Percentiles rank a stretch among this genome's conserved stretches.
These are phyloP conservation scores for Turnera subulata DNA, from an alignment of 345 rosid species.

Conservation along the genomic window DNA sequence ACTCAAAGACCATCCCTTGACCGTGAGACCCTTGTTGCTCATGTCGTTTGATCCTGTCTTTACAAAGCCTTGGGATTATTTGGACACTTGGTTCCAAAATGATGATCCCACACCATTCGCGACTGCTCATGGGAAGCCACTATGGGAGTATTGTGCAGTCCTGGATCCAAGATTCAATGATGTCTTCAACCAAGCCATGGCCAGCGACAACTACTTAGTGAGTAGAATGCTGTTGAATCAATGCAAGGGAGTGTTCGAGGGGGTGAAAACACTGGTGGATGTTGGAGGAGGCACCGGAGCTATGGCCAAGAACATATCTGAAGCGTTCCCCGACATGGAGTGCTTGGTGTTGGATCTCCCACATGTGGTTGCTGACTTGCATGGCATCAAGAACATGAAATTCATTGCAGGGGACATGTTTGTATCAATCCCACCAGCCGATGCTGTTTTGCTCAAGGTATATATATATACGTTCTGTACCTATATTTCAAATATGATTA, in stretches of 20 bases:
- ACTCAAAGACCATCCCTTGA: too few species aligned
- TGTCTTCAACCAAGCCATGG: conserved; percentile 22
- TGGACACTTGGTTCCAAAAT: conserved; percentile 22
- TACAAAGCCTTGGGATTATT: too few species aligned
- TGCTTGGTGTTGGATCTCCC: conserved; percentile 22
- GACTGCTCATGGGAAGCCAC: conserved; percentile 14
- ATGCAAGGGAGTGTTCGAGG: conserved; percentile 11
- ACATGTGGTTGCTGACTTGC: conserved; percentile 15
- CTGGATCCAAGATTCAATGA: conserved; percentile 7
- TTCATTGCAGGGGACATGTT: conserved; percentile 27
- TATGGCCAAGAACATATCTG: conserved; percentile 11
- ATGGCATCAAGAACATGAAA: conserved; percentile 18
- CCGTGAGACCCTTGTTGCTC: too few species aligned
- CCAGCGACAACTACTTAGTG: conserved; percentile 15
- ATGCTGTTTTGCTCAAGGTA: conserved; percentile 20
- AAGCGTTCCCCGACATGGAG: conserved; percentile 13
- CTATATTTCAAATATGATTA: neutral
- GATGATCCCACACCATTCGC: conserved; percentile 15
- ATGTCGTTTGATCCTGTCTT: too few species aligned
- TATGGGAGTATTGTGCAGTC: conserved; percentile 16
- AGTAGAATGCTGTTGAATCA: conserved; percentile 9
- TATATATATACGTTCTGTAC: neutral
- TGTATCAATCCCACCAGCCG: conserved; percentile 22
- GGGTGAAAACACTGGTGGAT: conserved; percentile 22
- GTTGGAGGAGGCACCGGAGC: conserved; percentile 23